phyloP scores from a whole-genome alignment of 2,329 filamentous ascomycete genomes.

The Phyllosticta citrichinensis region DNA sequence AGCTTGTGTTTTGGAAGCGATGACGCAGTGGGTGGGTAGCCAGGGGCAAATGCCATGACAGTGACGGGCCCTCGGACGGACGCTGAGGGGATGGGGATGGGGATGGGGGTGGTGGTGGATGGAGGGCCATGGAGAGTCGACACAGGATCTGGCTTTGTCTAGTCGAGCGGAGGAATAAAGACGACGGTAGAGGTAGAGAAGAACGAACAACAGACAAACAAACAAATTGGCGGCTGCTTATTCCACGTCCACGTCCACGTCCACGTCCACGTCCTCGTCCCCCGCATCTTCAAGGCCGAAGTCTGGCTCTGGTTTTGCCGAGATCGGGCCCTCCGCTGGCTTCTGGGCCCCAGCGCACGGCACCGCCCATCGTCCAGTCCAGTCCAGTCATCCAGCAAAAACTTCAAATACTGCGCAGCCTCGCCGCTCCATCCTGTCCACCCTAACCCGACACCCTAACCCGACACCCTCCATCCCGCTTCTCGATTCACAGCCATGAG shows the following conservation, averaged over 20 bases:
- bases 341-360: not conserved
- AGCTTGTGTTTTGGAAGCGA: not conserved
- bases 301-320: not conserved
- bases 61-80: too few relatives aligned
- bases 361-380: not conserved
- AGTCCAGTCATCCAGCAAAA: constrained; percentile 10
- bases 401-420: constrained; percentile 8
- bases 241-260: not conserved
- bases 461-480: not conserved
- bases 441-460: constrained; percentile 4
- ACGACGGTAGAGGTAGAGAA: too few relatives aligned
- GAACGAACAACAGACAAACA: too few relatives aligned
- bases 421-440: not conserved
- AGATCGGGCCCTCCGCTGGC: constrained; percentile 5
- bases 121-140: too few relatives aligned
- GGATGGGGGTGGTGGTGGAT: too few relatives aligned
- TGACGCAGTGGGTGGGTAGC: not conserved
- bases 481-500: constrained; percentile 29
- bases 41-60: not conserved
- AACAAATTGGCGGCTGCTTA: constrained; percentile 10
- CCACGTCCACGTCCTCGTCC: too few relatives aligned
- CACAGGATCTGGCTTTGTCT: too few relatives aligned
- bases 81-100: too few relatives aligned
- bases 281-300: not conserved
- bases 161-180: too few relatives aligned